Evolutionary conservation across 768 basidiomycete genomes (phyloP).

Genomic region (Clitopilus passeckerianus): DNA sequence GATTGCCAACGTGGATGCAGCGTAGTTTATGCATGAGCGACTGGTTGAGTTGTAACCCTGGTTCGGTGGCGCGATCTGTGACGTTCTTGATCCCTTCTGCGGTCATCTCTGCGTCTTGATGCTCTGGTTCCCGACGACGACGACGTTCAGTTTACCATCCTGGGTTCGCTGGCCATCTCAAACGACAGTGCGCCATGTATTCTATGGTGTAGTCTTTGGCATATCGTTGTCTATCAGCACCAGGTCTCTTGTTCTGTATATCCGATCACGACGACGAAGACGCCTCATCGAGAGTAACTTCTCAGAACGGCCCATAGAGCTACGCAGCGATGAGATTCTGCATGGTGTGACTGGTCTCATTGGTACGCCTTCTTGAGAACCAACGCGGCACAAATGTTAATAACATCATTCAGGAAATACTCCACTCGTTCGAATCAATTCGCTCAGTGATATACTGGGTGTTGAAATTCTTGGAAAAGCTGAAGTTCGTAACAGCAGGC

Average conservation of each 20-base stretch:
- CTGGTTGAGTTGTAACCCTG: not conserved
- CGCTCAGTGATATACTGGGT: conserved; percentile 84
- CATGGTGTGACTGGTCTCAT: conserved; percentile 81
- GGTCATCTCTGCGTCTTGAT: conserved; percentile 8
- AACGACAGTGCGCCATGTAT: conserved; percentile 26
- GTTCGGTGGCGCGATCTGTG: conserved; percentile 4
- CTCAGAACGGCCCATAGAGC: conserved; percentile 56
- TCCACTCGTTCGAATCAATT: conserved; percentile 86
- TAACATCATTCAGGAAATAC: conserved; percentile 69
- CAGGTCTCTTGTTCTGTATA: conserved; percentile 54
- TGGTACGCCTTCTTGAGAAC: conserved; percentile 39
- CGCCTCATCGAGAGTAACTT: conserved; percentile 29
- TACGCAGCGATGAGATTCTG: conserved; percentile 74
- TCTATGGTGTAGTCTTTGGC: conserved; percentile 58
- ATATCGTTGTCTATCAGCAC: conserved; percentile 73
- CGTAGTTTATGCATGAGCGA: not conserved
- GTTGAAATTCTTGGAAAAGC: conserved; percentile 96
- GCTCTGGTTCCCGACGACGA: conserved; percentile 14
- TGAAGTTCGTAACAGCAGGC: conserved; percentile 48
- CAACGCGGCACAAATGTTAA: not conserved
- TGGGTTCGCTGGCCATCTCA: conserved; percentile 35
- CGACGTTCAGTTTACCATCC: conserved; percentile 14
- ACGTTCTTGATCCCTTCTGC: conserved; percentile 7
- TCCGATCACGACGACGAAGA: conserved; percentile 43
- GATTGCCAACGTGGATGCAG: not conserved